Percentiles rank a stretch among this genome's conserved stretches.
Conservation (phyloP, 2,329 filamentous ascomycete genomes). For the Emmonsiellopsis sp. region DNA sequence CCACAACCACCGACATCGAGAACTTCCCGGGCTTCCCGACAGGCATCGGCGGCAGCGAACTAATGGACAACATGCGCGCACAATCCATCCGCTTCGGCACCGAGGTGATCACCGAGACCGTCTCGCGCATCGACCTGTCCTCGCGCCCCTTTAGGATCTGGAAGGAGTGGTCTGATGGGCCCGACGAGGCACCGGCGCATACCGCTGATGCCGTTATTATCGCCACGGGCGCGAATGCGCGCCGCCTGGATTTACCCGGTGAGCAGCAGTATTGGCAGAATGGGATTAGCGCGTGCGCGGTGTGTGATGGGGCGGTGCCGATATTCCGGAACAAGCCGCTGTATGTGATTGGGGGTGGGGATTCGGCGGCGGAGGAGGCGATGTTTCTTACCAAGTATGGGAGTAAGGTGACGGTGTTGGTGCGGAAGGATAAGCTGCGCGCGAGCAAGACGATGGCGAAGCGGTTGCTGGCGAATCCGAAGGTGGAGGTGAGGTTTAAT, state of each 20-base stretch:
- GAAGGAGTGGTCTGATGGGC: constrained; percentile 71
- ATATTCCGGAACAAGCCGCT: constrained; percentile 96
- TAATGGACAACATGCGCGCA: constrained; percentile 93
- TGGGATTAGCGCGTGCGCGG: constrained; percentile 90
- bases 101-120: constrained; percentile 84
- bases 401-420: constrained; percentile 86
- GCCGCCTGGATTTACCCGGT: constrained; percentile 69
- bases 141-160: constrained; percentile 83
- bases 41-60: constrained; percentile 72
- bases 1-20: constrained; percentile 96
- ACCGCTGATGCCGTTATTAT: constrained; percentile 91
- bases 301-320: constrained; percentile 92
- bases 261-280: constrained; percentile 97
- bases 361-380: constrained; percentile 94
- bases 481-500: constrained; percentile 86
- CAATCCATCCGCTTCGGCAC: constrained; percentile 92
- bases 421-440: constrained; percentile 75
- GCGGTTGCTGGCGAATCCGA: constrained; percentile 69
- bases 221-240: constrained; percentile 87
- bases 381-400: constrained; percentile 97
- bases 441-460: constrained; percentile 89
- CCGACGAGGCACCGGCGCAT: constrained; percentile 59
- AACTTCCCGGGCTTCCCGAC: constrained; percentile 95
- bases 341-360: constrained; percentile 91
- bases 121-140: constrained; percentile 77